phyloP scores from a whole-genome alignment of 2,329 filamentous ascomycete genomes.

The Xylariomycetidae sp. region DNA sequence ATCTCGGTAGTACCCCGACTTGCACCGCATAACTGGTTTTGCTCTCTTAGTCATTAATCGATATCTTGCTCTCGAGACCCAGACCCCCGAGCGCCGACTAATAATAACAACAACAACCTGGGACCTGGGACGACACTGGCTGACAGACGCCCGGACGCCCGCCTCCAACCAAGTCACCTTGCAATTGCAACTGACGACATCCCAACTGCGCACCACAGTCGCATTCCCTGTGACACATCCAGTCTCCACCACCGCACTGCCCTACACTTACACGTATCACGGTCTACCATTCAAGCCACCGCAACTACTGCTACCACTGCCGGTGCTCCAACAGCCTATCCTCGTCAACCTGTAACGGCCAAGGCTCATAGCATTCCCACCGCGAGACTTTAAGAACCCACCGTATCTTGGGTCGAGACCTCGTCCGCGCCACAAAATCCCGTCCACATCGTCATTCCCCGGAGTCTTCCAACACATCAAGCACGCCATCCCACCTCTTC shows the following conservation, averaged over 20 bases:
- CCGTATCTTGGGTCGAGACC: background rate
- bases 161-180: too few relatives aligned
- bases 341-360: background rate
- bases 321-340: too few relatives aligned
- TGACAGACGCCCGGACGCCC: too few relatives aligned
- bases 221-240: background rate
- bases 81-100: too few relatives aligned
- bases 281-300: background rate
- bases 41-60: too few relatives aligned
- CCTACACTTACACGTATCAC: background rate
- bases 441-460: slow-evolving; percentile 22
- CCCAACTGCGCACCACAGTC: background rate
- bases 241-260: background rate
- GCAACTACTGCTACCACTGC: background rate
- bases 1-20: too few relatives aligned
- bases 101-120: too few relatives aligned
- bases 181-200: too few relatives aligned
- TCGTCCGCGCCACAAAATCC: slow-evolving; percentile 13
- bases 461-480: slow-evolving; percentile 18
- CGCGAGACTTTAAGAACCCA: background rate
- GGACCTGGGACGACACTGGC: too few relatives aligned
- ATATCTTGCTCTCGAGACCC: too few relatives aligned
- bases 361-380: background rate
- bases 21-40: too few relatives aligned
- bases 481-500: slow-evolving; percentile 18